A percentile compares a stretch with the other conserved stretches of the same genome.
Conservation (phyloP, 2,329 filamentous ascomycete genomes). For the Fusarium veterinarium region DNA sequence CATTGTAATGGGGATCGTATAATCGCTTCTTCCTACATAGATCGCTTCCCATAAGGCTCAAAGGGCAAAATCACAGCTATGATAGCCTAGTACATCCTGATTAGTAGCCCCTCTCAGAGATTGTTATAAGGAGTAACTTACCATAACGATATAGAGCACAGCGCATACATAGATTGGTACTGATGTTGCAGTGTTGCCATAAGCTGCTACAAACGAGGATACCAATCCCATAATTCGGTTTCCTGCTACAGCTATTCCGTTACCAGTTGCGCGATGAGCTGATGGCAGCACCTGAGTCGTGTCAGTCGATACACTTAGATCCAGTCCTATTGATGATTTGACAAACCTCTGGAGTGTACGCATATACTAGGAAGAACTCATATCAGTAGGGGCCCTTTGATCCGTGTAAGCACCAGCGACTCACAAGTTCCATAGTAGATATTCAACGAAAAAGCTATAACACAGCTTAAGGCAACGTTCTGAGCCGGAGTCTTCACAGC, state of each 20-base stretch:
- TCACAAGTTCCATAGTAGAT: not conserved
- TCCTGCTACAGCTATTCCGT: not conserved
- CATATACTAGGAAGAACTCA: not conserved
- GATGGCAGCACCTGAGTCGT: not conserved
- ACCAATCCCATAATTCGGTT: not conserved
- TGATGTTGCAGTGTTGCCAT: not conserved
- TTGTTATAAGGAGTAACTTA: not conserved
- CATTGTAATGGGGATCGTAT: accelerated
- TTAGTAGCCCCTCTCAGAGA: accelerated
- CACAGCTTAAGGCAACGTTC: not conserved
- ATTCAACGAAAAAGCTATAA: not conserved
- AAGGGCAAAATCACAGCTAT: not conserved
- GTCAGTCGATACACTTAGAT: accelerated
- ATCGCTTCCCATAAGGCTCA: not conserved
- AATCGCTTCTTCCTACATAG: not conserved
- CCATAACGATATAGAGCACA: not conserved
- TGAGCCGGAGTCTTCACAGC: not conserved
- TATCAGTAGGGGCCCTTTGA: accelerated
- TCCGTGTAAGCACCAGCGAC: accelerated
- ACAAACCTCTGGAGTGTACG: not conserved
- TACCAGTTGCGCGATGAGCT: not conserved
- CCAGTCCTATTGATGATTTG: accelerated
- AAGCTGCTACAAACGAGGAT: not conserved
- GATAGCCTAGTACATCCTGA: not conserved
- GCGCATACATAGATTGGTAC: not conserved